Evolutionary conservation across 164 flowering plant genomes (phyloP).

Genomic region (Vitis cinerea): DNA sequence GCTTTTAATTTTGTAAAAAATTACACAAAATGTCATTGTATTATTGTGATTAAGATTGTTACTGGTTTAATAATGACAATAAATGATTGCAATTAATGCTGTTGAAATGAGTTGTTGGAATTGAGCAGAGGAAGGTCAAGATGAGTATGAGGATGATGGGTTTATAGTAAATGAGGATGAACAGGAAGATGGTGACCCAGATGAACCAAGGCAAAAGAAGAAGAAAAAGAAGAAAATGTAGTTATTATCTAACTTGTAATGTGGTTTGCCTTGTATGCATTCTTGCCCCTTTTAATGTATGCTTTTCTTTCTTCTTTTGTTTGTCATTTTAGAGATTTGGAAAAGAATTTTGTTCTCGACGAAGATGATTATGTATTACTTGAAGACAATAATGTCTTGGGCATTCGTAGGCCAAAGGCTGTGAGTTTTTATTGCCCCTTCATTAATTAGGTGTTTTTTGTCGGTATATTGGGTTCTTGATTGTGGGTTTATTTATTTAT

Average conservation of each 20-base stretch:
- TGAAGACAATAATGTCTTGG: conserved; percentile 64
- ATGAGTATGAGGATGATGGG: conserved; percentile 93
- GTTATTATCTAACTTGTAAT: too few relatives aligned
- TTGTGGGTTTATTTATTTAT: background rate
- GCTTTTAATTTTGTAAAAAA: too few relatives aligned
- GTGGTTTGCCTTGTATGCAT: too few relatives aligned
- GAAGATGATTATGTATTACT: conserved; percentile 95
- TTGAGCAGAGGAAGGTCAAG: conserved; percentile 69
- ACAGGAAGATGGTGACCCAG: conserved; percentile 54
- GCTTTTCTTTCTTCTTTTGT: background rate
- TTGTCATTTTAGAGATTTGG: conserved; percentile 48
- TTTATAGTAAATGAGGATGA: conserved; percentile 87
- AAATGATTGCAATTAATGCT: too few relatives aligned
- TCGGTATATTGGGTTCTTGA: too few relatives aligned
- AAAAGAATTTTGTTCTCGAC: conserved; percentile 67
- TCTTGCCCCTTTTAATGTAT: background rate
- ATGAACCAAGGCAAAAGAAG: conserved; percentile 70
- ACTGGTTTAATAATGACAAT: too few relatives aligned
- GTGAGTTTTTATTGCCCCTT: conserved; percentile 16
- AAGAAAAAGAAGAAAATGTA: conserved; percentile 79
- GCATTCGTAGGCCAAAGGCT: conserved; percentile 57
- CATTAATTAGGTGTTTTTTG: too few relatives aligned
- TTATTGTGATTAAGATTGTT: too few relatives aligned
- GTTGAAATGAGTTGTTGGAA: too few relatives aligned
- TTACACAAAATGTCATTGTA: too few relatives aligned